Evolutionary conservation across 2,329 filamentous ascomycete species (phyloP).

Genomic region (Trichoderma brevicompactum): DNA sequence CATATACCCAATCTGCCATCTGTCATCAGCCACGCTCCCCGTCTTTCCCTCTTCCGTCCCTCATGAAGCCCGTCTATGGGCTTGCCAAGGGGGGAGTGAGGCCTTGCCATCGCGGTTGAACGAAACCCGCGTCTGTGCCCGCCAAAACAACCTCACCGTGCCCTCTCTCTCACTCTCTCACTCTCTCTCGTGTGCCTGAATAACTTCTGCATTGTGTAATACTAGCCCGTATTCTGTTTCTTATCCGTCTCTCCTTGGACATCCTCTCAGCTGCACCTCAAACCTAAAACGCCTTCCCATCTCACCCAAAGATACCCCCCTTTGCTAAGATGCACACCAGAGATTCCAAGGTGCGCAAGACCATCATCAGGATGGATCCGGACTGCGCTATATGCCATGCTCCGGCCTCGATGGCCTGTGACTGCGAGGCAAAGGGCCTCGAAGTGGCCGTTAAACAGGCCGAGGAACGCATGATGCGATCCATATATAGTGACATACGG

Average conservation of each 20-base stretch:
- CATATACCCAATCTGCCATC: slow-evolving; percentile 29
- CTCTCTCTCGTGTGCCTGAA: slow-evolving; percentile 26
- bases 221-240: slow-evolving; percentile 28
- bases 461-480: slow-evolving; percentile 66
- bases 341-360: slow-evolving; percentile 52
- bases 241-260: slow-evolving; percentile 18
- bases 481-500: slow-evolving; percentile 67
- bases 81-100: slow-evolving; percentile 36
- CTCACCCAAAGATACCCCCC: slow-evolving; percentile 22
- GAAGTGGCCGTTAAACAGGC: slow-evolving; percentile 66
- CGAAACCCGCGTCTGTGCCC: slow-evolving; percentile 18
- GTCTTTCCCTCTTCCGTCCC: slow-evolving; percentile 30
- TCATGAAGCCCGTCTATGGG: slow-evolving; percentile 39
- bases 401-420: slow-evolving; percentile 62
- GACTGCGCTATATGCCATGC: slow-evolving; percentile 70
- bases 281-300: slow-evolving; percentile 23
- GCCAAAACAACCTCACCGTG: slow-evolving; percentile 15
- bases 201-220: slow-evolving; percentile 33
- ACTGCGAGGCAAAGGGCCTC: slow-evolving; percentile 68
- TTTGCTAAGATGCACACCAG: slow-evolving; percentile 58
- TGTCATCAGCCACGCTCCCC: slow-evolving; percentile 31
- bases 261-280: slow-evolving; percentile 23
- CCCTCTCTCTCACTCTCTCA: slow-evolving; percentile 16
- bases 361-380: slow-evolving; percentile 67
- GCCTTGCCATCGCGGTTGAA: slow-evolving; percentile 32